Evolutionary conservation across 495 filamentous ascomycete species (phyloP), one percentile per base, ranked within the genome.

Genomic region (Lepraria neglecta): DNA sequence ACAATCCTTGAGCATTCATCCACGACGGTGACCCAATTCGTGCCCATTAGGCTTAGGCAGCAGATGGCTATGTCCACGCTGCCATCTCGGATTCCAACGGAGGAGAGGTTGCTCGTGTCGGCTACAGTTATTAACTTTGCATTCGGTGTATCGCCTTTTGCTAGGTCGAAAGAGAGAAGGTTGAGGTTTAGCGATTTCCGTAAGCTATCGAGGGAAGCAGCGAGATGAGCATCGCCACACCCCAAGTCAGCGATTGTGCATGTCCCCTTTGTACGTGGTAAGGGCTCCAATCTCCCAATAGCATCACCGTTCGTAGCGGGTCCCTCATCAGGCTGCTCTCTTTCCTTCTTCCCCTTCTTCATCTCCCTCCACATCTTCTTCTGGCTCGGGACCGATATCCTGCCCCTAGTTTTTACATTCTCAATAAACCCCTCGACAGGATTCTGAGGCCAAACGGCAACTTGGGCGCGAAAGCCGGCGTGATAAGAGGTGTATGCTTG

Each of bases 1-100:
- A 97, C 77, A 12, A 97, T 77, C 21, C 94, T 82, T 73, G 87
- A 92, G n/a, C 92, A 91, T 74, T 98, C 94, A 68, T 96, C 92
- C 61, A 97, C 81, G 9, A 63, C 59, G 28, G 88, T 85, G 24
- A 95, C 79, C 90, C 94, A 98, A 74, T 98, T 98, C 17, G 94
- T 97, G 65, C 95, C 94, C 94, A 98, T 98, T 45, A 98, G 80
- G 59, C 92, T 92, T 27, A 98, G 78, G 74, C 94, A 98, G 77
- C 97, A 96, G 57, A 97, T 82, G 9, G 88, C 87, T 17, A 98
- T 78, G 69, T 98, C 90, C 27, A 91, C 85, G 43, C 78, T 81
- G 53, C 81, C 82, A 53, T 91, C 84, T 28, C 75, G 72, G 2
- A 96, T 69, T 11, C 63, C 63, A 14, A 56, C 42, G 12, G 54